Evolutionary conservation across 352 stramenopile genomes (phyloP), one percentile per base, ranked within the genome.

Genomic region (Phytophthora meadii): DNA sequence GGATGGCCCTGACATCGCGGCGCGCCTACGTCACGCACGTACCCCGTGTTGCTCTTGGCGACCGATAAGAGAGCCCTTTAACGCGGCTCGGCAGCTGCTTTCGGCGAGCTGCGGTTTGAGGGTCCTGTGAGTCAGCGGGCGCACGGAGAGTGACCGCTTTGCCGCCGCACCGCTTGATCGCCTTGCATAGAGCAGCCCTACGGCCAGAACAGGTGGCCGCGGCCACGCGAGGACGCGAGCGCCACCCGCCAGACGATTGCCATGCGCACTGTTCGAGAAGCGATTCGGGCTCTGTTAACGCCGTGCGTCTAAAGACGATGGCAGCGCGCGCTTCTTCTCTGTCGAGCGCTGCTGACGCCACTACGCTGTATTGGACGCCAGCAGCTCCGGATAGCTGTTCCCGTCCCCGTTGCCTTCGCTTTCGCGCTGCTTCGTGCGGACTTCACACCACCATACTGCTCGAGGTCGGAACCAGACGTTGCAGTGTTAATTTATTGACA

Each of bases 141-240:
- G 28, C 53, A 11, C 39, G 19, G n/a, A 7, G 54, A 64, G 22
- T 60, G 22, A 54, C 46, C 15, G 30, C 47, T 49, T 61, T 42
- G 52, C 37, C 41, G 30, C 34, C 32, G 55, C 63, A 64, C 46
- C 59, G 54, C 58, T 65, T 65, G 46, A 53, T 50, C 22, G 12
- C 9, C 15, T 32, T 72, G 45, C 63, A 76, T 76, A 73, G 63
- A 73, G 63, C 46, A 70, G 68, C 57, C 63, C 49, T 2, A 65
- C 55, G 54, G 68, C 48, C 64, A 72, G 52, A 70, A 76, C 68
- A 72, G 47, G 42, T 69, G 63, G 61, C 50, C 53, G 22, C 22
- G 22, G 22, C 22, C 22, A 22, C 22, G 22, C 22, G 30, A 17
- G 17, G 28, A 15, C 22, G 46, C 36, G 17, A 22, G 34, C 28